These are phyloP conservation scores for Nicotiana knightiana DNA, from an alignment of 257 asterid genomes.

Conservation along the genomic window DNA sequence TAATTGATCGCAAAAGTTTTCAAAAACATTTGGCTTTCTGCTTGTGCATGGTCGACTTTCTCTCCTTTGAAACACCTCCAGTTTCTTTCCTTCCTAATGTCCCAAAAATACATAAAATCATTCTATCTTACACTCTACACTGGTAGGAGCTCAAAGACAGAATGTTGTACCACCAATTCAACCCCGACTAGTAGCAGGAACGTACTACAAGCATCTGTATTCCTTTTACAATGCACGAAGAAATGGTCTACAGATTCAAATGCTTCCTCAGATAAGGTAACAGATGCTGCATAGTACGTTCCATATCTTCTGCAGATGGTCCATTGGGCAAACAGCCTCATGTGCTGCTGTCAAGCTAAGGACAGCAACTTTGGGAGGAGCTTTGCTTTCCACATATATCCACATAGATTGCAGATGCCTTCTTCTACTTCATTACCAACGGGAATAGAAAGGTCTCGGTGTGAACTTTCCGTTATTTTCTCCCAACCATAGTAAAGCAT, in stretches of 20 bases:
- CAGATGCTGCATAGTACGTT: not conserved
- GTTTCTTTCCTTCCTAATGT: not conserved
- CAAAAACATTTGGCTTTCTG: not conserved
- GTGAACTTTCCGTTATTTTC: not conserved
- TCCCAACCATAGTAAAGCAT: slow-evolving; percentile 2
- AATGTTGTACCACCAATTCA: not conserved
- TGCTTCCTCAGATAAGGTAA: not conserved
- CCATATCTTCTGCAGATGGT: not conserved
- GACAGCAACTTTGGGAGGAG: not conserved
- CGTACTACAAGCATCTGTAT: not conserved
- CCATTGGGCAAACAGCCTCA: not conserved
- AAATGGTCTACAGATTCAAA: not conserved
- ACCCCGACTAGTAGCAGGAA: not conserved
- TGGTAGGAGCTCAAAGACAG: not conserved
- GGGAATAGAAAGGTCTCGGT: not conserved
- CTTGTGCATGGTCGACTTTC: not conserved
- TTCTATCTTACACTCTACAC: not conserved
- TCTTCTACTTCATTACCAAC: not conserved
- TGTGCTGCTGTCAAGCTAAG: not conserved
- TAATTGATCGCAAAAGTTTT: not conserved
- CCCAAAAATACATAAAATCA: not conserved
- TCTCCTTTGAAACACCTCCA: not conserved
- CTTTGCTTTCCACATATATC: slow-evolving; percentile 5
- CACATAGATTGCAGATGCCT: not conserved
- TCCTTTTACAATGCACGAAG: not conserved